Evolutionary conservation across 495 filamentous ascomycete genomes (phyloP).

Genomic region (Penicillium taxi): DNA sequence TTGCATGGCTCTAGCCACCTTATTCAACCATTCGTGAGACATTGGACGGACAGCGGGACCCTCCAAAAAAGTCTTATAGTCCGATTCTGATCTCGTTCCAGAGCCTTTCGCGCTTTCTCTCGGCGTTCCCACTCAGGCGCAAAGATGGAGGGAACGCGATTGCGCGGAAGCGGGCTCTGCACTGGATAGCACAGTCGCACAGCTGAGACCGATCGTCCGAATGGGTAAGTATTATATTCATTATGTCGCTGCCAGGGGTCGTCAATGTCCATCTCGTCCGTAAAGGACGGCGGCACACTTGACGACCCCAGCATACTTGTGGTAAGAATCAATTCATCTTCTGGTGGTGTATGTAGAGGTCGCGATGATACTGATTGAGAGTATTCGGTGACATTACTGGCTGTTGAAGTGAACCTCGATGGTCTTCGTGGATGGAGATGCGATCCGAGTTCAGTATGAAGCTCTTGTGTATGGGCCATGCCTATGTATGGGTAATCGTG

Average conservation of each 20-base stretch:
- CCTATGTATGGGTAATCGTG: slow-evolving; percentile 11
- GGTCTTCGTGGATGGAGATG: slow-evolving; percentile 15
- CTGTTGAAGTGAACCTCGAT: background rate
- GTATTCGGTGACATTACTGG: too few relatives aligned
- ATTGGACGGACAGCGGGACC: slow-evolving; percentile 39
- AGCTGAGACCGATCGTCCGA: slow-evolving; percentile 31
- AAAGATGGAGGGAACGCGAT: slow-evolving; percentile 29
- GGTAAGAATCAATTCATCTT: too few relatives aligned
- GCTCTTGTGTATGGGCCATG: slow-evolving; percentile 4
- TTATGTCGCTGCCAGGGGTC: slow-evolving; percentile 21
- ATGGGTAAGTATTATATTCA: slow-evolving; percentile 11
- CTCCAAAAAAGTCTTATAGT: slow-evolving; percentile 17
- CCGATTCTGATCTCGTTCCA: slow-evolving; percentile 10
- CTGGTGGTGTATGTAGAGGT: too few relatives aligned
- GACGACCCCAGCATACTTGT: slow-evolving; percentile 3
- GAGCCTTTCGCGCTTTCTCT: slow-evolving; percentile 8
- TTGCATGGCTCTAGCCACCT: slow-evolving; percentile 27
- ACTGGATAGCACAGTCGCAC: slow-evolving; percentile 26
- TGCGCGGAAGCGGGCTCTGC: slow-evolving; percentile 19
- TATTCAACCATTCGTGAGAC: slow-evolving; percentile 35
- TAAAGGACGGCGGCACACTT: slow-evolving; percentile 2
- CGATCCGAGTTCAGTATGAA: slow-evolving; percentile 15
- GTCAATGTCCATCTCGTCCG: slow-evolving; percentile 12
- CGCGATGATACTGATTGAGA: too few relatives aligned
- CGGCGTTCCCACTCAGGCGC: slow-evolving; percentile 22